Evolutionary conservation across 2,329 filamentous ascomycete species (phyloP), one percentile per base, ranked within the genome.

Genomic region (Talaromyces atroroseus): DNA sequence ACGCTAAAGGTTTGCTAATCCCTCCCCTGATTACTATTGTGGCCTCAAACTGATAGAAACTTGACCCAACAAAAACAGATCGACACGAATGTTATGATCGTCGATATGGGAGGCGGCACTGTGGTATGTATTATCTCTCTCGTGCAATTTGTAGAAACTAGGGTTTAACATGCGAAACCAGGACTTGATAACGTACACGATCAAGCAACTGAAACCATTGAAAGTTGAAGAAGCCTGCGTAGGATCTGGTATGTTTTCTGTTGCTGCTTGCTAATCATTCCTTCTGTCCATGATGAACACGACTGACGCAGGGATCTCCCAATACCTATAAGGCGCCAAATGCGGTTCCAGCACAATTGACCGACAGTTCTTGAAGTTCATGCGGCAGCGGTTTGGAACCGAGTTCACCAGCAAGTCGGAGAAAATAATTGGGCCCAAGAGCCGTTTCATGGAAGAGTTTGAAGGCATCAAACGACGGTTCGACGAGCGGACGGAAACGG

Each of bases 181-280:
- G 55, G 55, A 57, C 14, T 20, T 57, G 14, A 57, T 57, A 14
- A 57, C 50, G 4, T 57, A 57, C 26, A 57, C 20, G n/a, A 50
- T 57, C 23, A 57, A 32, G 20, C 18, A 34, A 18, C 7, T 23
- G 14, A 32, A 18, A 10, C 54, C 49, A 2, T 57, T 57, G 23
- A 20, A 12, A 14, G 54, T 57, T 2, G 40, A 50, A 5, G 54
- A 57, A 29, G 54, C 49, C 14, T 53, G 40, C 18, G 49, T 53
- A 0, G 54, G 54, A 3, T 52, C 54, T 12, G 34, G 54, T 57
- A 57, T 20, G 48, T 53, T 21, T 46, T 3, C 5, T 20, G 18
- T 12, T 18, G 10, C 16, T 49, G 12, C 26, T 21, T 20, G n/a
- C 38, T 4, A 18, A 14, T 14, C 16, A 6, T 2, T 42, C 8